These are phyloP conservation scores for Apodospora peruviana DNA, from an alignment of 495 filamentous ascomycete species.

Conservation along the genomic window DNA sequence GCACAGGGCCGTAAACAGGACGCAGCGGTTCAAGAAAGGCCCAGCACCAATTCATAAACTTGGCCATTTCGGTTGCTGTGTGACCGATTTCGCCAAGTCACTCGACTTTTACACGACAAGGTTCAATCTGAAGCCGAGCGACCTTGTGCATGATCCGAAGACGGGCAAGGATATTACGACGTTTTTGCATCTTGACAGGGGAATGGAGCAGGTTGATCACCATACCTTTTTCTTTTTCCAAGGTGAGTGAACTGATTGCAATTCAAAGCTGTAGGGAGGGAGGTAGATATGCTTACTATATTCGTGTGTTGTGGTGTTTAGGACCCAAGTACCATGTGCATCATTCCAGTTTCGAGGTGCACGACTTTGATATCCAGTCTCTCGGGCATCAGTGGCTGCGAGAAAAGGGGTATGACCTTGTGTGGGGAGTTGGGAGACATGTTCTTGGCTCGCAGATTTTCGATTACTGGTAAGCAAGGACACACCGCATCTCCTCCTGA, in stretches of 20 bases:
- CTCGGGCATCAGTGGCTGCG: constrained; percentile 69
- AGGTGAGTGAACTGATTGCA: too few species aligned
- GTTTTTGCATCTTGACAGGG: constrained; percentile 63
- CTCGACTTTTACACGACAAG: constrained; percentile 57
- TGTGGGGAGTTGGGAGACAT: constrained; percentile 71
- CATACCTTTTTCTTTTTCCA: constrained; percentile 66
- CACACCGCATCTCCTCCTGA: neutral
- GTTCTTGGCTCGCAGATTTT: constrained; percentile 60
- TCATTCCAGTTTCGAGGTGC: constrained; percentile 68
- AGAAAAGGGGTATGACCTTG: constrained; percentile 56
- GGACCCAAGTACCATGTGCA: constrained; percentile 55
- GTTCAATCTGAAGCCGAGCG: constrained; percentile 63
- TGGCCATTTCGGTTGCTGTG: constrained; percentile 65
- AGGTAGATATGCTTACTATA: too few species aligned
- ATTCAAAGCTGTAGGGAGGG: too few species aligned
- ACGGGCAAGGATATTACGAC: constrained; percentile 38
- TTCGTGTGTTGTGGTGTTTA: too few species aligned
- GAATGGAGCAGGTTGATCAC: constrained; percentile 58
- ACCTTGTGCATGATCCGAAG: constrained; percentile 27
- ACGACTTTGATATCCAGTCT: constrained; percentile 70
- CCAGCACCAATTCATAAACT: constrained; percentile 68
- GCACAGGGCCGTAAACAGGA: constrained; percentile 38
- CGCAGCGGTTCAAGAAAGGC: constrained; percentile 52
- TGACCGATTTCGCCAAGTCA: constrained; percentile 51
- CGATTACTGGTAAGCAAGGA: constrained; percentile 58